Evolutionary conservation across 2,329 filamentous ascomycete species (phyloP).

Genomic region (Macrophomina phaseolina): DNA sequence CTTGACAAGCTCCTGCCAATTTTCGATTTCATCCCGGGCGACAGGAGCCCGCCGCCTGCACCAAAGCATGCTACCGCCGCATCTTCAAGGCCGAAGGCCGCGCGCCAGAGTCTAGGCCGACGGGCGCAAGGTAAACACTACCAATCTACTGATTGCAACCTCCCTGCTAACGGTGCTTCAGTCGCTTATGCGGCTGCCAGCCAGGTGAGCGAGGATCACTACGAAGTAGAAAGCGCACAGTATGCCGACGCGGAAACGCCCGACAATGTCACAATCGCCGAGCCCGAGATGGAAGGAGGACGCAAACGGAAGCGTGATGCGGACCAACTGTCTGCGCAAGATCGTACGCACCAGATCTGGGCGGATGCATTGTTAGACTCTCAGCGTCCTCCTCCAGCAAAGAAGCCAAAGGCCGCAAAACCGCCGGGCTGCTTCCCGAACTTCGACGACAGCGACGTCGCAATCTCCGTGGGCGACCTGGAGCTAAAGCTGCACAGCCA

Average conservation of each 20-base stretch:
- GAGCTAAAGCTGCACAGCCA: not conserved
- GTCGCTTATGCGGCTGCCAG: constrained; percentile 40
- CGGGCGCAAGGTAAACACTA: constrained; percentile 31
- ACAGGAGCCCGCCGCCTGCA: constrained; percentile 87
- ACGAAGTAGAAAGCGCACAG: constrained; percentile 66
- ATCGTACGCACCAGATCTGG: constrained; percentile 88
- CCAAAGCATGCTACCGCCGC: constrained; percentile 80
- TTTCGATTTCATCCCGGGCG: constrained; percentile 85
- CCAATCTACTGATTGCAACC: not conserved
- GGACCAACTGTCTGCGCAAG: constrained; percentile 68
- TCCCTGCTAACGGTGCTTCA: not conserved
- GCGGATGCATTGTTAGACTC: constrained; percentile 77
- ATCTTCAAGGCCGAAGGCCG: constrained; percentile 78
- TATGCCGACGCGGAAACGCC: constrained; percentile 80
- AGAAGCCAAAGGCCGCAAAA: not conserved
- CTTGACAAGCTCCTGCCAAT: constrained; percentile 83
- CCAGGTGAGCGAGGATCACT: constrained; percentile 63
- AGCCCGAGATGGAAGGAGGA: constrained; percentile 73
- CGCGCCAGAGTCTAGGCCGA: constrained; percentile 66
- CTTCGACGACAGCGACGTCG: not conserved
- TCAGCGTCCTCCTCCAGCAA: not conserved
- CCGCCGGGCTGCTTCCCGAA: not conserved
- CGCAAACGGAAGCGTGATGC: constrained; percentile 80
- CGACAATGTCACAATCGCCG: constrained; percentile 82
- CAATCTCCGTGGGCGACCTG: not conserved